Conservation (phyloP, 495 filamentous ascomycete genomes). For the Pyronema domesticum region DNA sequence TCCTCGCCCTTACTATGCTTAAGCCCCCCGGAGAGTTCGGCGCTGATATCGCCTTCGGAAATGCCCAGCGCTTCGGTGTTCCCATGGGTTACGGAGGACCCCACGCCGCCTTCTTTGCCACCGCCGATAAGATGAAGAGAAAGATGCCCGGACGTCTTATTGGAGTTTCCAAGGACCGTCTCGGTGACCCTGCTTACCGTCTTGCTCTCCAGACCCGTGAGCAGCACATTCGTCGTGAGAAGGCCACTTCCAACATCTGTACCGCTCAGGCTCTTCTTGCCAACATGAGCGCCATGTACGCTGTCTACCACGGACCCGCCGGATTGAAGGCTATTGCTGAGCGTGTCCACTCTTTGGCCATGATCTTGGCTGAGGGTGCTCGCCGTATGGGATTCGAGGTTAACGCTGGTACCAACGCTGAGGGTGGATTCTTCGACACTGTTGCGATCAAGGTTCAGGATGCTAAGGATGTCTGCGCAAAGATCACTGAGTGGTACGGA, state of each 20-base stretch:
- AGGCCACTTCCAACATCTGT: slow-evolving; percentile 97
- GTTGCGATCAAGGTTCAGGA: slow-evolving; percentile 39
- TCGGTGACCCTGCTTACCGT: slow-evolving; percentile 69
- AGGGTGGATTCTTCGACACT: slow-evolving; percentile 61
- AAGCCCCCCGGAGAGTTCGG: slow-evolving; percentile 92
- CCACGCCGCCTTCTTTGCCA: slow-evolving; percentile 94
- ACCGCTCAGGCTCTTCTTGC: slow-evolving; percentile 89
- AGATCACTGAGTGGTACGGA: slow-evolving; percentile 32
- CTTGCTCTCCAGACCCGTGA: slow-evolving; percentile 87
- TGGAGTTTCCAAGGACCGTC: slow-evolving; percentile 80
- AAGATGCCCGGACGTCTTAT: slow-evolving; percentile 91
- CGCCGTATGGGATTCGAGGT: slow-evolving; percentile 47
- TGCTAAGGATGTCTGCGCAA: slow-evolving; percentile 32
- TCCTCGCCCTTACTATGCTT: slow-evolving; percentile 74
- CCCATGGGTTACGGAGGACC: slow-evolving; percentile 89
- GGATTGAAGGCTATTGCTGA: slow-evolving; percentile 78
- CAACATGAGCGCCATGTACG: slow-evolving; percentile 96
- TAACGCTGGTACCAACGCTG: slow-evolving; percentile 36
- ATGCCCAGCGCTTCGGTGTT: slow-evolving; percentile 84
- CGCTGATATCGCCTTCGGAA: slow-evolving; percentile 93
- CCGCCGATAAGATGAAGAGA: slow-evolving; percentile 78
- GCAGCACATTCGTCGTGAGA: slow-evolving; percentile 93
- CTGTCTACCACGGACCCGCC: slow-evolving; percentile 83
- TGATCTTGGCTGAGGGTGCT: slow-evolving; percentile 50
- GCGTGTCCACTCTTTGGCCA: slow-evolving; percentile 50